Conservation (phyloP, 352 stramenopile species). For the Globisporangium orthogonon region DNA sequence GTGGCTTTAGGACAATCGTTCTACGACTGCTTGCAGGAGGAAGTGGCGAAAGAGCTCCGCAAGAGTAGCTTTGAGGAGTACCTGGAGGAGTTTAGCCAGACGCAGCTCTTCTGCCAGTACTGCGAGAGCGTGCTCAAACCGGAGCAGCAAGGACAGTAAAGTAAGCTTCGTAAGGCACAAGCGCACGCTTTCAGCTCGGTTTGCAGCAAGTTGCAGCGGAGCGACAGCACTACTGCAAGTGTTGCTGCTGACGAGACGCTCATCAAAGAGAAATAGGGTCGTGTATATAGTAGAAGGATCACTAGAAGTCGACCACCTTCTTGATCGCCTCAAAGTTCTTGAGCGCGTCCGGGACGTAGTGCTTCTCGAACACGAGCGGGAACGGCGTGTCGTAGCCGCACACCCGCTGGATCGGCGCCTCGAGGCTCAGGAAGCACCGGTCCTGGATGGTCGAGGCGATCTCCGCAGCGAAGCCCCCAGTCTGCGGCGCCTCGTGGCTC, state of each 20-base stretch:
- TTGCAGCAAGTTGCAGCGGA: no score
- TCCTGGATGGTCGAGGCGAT: slow-evolving; percentile 92
- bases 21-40: slow-evolving; percentile 73
- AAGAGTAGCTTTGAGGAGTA: slow-evolving; percentile 70
- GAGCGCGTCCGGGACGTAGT: slow-evolving; percentile 91
- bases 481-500: slow-evolving; percentile 95
- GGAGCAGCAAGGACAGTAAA: slow-evolving; percentile 13
- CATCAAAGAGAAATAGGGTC: neutral
- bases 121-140: slow-evolving; percentile 66
- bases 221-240: neutral
- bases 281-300: neutral
- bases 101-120: slow-evolving; percentile 84
- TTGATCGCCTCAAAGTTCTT: slow-evolving; percentile 96
- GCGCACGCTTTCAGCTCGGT: neutral
- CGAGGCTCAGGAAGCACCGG: slow-evolving; percentile 94
- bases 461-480: slow-evolving; percentile 94
- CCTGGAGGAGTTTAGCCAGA: slow-evolving; percentile 79
- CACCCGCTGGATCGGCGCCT: slow-evolving; percentile 93
- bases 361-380: slow-evolving; percentile 95
- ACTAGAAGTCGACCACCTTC: slow-evolving; percentile 86
- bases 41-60: slow-evolving; percentile 59
- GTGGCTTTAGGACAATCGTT: slow-evolving; percentile 32
- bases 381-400: slow-evolving; percentile 97
- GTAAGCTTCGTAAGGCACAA: neutral
- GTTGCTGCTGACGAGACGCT: no score